Evolutionary conservation across 495 filamentous ascomycete genomes (phyloP).

Genomic region (Penicillium psychrofluorescens): DNA sequence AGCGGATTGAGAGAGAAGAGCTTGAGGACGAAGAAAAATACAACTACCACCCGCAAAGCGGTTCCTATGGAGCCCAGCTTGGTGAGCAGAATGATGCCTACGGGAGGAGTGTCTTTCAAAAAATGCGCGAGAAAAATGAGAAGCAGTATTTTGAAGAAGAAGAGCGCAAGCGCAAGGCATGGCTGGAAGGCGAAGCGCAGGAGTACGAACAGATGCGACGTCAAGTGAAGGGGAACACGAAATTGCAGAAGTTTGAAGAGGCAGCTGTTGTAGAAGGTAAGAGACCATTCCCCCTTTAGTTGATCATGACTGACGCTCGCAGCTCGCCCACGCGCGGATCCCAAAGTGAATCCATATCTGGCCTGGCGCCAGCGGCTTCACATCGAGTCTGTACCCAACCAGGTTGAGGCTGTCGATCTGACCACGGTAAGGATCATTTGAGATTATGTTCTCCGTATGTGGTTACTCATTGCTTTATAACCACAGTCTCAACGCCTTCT

Average conservation of each 20-base stretch:
- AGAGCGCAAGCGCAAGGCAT: slow-evolving; percentile 39
- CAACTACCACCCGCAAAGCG: slow-evolving; percentile 46
- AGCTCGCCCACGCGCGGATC: slow-evolving; percentile 40
- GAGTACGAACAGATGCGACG: slow-evolving; percentile 32
- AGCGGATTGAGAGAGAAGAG: slow-evolving; percentile 54
- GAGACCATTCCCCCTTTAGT: neutral
- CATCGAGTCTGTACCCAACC: slow-evolving; percentile 28
- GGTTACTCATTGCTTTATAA: slow-evolving; percentile 1
- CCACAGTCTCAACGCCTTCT: slow-evolving; percentile 51
- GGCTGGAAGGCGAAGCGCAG: slow-evolving; percentile 35
- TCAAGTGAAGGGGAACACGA: slow-evolving; percentile 37
- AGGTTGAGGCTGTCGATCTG: slow-evolving; percentile 22
- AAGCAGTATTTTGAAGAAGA: slow-evolving; percentile 35
- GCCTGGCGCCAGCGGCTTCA: slow-evolving; percentile 46
- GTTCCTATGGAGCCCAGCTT: slow-evolving; percentile 33
- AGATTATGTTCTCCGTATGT: neutral
- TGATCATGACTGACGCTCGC: slow-evolving; percentile 2
- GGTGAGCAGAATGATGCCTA: slow-evolving; percentile 33
- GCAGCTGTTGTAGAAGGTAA: slow-evolving; percentile 30
- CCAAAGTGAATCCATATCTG: slow-evolving; percentile 30
- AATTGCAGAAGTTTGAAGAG: slow-evolving; percentile 42
- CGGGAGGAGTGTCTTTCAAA: slow-evolving; percentile 41
- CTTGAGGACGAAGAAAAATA: slow-evolving; percentile 32
- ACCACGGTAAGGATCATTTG: slow-evolving; percentile 23
- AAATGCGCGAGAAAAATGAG: slow-evolving; percentile 42